Evolutionary conservation across 2,329 filamentous ascomycete species (phyloP), one percentile per base, ranked within the genome.

Genomic region (Fusarium sp.): DNA sequence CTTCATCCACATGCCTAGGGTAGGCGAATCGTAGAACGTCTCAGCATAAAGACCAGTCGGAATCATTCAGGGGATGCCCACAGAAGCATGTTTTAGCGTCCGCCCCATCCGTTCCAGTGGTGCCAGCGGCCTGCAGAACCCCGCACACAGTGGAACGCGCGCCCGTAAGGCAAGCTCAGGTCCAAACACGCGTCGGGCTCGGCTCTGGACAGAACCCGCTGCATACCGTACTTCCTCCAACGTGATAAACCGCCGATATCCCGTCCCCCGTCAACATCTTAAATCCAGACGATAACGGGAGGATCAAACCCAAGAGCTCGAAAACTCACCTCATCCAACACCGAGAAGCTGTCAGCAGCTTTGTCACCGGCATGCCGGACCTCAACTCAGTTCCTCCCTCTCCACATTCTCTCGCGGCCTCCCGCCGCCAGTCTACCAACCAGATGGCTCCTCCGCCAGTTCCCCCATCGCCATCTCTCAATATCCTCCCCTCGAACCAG

Each of bases 401-500:
- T 58, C 84, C 86, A 53, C 83, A 82, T 67, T 76, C 82, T 39
- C 79, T 84, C 36, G 82, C 80, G 18, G 72, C 76, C 9, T 81
- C 83, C 23, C 80, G 83, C 51, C 85, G 85, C 50, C 77, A 82
- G 43, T 85, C 85, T 31, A 78, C 80, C 18, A 79, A 79, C 61
- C 82, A 84, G 60, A 84, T 84, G 80, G 76, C 82, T 52, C 79
- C 82, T 41, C 80, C 82, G 27, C 77, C 82, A 12, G 66, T 66
- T 12, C 66, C 84, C 3, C 60, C 72, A 7, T 82, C 84, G 27
- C 80, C 85, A 7, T 83, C 85, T 13, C 80, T 88, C 31, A 86
- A 89, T 66, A 87, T 90, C 70, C 83, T 90, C 18, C 88, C 88
- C 3, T 88, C 86, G 27, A 88, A 88, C 77, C 86, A 87, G 76